A percentile compares a stretch with the other conserved stretches of the same genome.
phyloP scores from a whole-genome alignment of 2,329 filamentous ascomycete genomes.

The Xylaria multiplex region DNA sequence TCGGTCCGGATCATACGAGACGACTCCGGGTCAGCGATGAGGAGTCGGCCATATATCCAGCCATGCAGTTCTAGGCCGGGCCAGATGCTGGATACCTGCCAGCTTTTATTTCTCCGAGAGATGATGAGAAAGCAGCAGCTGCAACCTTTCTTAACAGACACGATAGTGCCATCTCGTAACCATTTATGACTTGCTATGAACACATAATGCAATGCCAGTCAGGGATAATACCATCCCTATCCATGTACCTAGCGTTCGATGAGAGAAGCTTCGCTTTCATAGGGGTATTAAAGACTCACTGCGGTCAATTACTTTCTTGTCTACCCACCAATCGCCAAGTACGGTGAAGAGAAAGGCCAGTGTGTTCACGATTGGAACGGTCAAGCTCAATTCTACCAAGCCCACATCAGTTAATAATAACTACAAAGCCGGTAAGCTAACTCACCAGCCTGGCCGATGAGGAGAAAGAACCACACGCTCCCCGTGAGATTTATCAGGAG shows the following conservation, averaged over 20 bases:
- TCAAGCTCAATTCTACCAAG: constrained; percentile 81
- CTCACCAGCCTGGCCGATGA: constrained; percentile 91
- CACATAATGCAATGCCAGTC: constrained; percentile 47
- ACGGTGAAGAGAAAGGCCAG: constrained; percentile 97
- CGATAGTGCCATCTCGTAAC: background rate
- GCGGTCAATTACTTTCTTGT: constrained; percentile 87
- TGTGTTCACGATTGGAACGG: constrained; percentile 94
- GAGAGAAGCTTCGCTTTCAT: constrained; percentile 15
- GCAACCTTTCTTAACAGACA: background rate
- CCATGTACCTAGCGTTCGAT: constrained; percentile 45
- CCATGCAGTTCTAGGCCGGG: background rate
- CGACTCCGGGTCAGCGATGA: constrained; percentile 1
- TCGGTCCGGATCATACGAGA: background rate
- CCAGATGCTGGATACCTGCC: background rate
- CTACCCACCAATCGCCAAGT: constrained; percentile 92
- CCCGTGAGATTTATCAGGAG: constrained; percentile 89
- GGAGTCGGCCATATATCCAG: background rate
- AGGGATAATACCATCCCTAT: constrained; percentile 46
- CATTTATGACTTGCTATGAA: constrained; percentile 46
- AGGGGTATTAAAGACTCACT: constrained; percentile 61
- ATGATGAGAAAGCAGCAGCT: background rate
- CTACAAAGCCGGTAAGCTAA: constrained; percentile 53
- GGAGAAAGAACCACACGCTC: constrained; percentile 94
- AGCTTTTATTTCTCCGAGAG: background rate
- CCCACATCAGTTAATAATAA: constrained; percentile 17